Evolutionary conservation across 2,329 filamentous ascomycete species (phyloP).

Genomic region (Penicillium sp.): DNA sequence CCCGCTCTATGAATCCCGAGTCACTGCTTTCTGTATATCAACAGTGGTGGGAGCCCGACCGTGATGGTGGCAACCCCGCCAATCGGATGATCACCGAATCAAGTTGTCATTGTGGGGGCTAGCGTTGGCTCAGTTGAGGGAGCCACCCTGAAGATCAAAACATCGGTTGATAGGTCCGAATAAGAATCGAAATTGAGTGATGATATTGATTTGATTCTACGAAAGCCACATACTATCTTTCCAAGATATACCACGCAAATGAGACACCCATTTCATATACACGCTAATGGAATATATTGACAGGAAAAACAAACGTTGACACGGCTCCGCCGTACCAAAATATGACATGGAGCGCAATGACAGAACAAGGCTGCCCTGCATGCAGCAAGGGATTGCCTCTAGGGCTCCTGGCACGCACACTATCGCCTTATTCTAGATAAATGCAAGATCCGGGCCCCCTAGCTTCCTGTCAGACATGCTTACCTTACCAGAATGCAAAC

Average conservation of each 20-base stretch:
- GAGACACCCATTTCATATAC: neutral
- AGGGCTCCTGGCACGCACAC: conserved; percentile 8
- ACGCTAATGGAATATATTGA: too few species aligned
- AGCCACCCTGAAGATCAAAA: neutral
- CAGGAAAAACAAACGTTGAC: neutral
- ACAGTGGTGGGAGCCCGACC: neutral
- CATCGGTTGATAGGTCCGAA: neutral
- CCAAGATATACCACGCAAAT: neutral
- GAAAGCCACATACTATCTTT: neutral
- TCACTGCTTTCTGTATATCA: neutral
- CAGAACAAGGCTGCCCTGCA: conserved; percentile 8
- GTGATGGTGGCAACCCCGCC: neutral
- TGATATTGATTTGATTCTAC: neutral
- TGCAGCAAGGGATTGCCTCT: conserved; percentile 13
- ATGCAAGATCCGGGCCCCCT: conserved; percentile 12
- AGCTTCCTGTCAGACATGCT: conserved; percentile 18
- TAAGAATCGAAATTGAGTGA: neutral
- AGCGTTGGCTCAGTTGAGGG: neutral
- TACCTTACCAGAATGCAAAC: neutral
- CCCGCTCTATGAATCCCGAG: neutral
- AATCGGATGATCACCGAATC: neutral
- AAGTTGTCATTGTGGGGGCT: neutral
- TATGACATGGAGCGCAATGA: conserved; percentile 4
- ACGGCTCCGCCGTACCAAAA: neutral
- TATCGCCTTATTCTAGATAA: neutral